Base-by-base conservation (phyloP, 2,329 filamentous ascomycete genomes). In the Sphaerostilbella broomeana region DNA sequence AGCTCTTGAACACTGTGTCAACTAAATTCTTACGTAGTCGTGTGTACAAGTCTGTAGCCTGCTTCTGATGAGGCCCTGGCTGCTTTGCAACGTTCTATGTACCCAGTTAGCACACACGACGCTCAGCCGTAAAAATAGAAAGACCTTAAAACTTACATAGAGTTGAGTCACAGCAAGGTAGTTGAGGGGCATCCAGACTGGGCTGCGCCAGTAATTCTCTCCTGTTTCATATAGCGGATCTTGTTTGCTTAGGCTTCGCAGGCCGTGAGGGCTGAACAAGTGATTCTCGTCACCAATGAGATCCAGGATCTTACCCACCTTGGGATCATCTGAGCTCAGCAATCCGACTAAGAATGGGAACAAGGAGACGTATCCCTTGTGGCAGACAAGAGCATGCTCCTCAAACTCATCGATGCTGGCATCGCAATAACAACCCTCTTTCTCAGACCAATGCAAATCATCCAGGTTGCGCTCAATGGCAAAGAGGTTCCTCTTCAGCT, bases 131-230 rank as follows among this genome's bases (percentile, higher is more conserved):
- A 29, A 43, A 16, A 32, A 31, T 30, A 16, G 17, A 18, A 21
- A 21, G 22, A 24, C 22, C 10, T 12, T 15, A 13, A 18, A n/a
- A 73, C 83, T 68, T 71, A 89, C 85, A 49, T 81, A 71, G 20
- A 97, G 77, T 56, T 86, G 80, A 49, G 81, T 77, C 37, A 95
- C 66, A 35, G 85, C 80, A 52, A 97, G 69, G 61, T 95, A 97
- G 65, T 97, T 97, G 50, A 97, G 88, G 57, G 92, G 92, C 56
- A 97, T 84, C 90, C 90, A 97, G 17, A 97, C 75, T 0, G 92
- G 88, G 48, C 86, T 85, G 46, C 88, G 77, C 90, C 92, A 98
- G 69, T 98, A 98, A 62, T 98, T 95, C 68, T 98, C 92, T 2
- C 73, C 86, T 0, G 88, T 94, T 27, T 83, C 87, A 60, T 95